phyloP scores from a whole-genome alignment of 2,329 filamentous ascomycete genomes.

The Cercospora zeina region DNA sequence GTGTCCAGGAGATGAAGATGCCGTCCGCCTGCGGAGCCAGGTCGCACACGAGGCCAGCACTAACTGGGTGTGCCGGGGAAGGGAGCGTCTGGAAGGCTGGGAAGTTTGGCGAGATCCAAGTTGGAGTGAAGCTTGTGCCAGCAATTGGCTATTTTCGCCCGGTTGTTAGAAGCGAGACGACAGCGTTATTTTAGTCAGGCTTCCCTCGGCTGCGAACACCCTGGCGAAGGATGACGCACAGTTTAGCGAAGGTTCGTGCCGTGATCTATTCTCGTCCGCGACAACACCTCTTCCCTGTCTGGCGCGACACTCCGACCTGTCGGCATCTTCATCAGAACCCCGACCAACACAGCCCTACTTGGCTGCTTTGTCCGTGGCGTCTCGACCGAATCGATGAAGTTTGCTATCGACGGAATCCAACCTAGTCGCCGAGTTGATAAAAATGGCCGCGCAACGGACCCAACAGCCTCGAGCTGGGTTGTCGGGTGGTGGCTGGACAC shows the following conservation, averaged over 20 bases:
- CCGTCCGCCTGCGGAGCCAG: no score
- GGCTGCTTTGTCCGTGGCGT: neutral
- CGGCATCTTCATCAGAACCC: neutral
- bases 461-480: neutral
- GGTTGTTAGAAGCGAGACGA: no score
- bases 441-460: neutral
- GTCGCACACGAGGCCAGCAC: no score
- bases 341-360: conserved; percentile 1
- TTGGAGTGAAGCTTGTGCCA: no score
- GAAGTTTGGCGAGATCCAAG: no score
- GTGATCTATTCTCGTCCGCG: conserved; percentile 8
- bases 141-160: no score
- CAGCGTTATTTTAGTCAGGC: neutral
- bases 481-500: neutral
- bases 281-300: conserved; percentile 8
- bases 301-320: neutral
- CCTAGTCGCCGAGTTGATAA: neutral
- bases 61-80: no score
- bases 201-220: neutral
- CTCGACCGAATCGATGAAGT: neutral
- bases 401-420: conserved; percentile 5
- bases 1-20: no score
- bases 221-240: conserved; percentile 1
- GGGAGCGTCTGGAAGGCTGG: no score
- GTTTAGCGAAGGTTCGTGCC: conserved; percentile 12